These are phyloP conservation scores for Globisporangium barbulae DNA, from an alignment of 352 stramenopile genomes.

Conservation along the genomic window DNA sequence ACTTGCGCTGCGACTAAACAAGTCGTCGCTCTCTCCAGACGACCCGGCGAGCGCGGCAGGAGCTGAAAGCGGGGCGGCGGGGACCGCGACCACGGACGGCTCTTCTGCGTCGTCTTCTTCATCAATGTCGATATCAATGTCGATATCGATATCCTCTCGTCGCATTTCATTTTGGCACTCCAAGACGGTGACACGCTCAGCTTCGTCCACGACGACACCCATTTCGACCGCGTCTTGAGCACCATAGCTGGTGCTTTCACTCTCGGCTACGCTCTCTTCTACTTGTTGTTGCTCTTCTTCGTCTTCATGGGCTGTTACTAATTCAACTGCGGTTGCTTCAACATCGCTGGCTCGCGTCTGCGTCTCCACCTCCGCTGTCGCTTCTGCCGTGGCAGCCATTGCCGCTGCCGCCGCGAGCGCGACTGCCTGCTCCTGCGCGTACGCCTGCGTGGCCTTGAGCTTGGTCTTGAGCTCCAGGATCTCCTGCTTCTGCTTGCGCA, in stretches of 20 bases:
- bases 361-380: constrained; percentile 3
- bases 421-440: not conserved
- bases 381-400: not conserved
- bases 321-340: not conserved
- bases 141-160: not conserved
- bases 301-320: not conserved
- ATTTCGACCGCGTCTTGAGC: not conserved
- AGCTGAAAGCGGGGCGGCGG: constrained; percentile 15
- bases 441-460: constrained; percentile 21
- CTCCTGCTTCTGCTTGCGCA: constrained; percentile 68
- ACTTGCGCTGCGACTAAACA: not conserved
- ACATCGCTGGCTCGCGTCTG: not conserved
- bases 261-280: not conserved
- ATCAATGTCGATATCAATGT: not conserved
- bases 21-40: constrained; percentile 8
- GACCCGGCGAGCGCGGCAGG: constrained; percentile 5
- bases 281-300: not conserved
- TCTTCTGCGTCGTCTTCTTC: constrained; percentile 20
- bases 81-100: not conserved
- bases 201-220: not conserved
- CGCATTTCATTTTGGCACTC: not conserved
- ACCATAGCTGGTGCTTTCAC: not conserved
- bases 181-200: not conserved
- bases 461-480: constrained; percentile 54
- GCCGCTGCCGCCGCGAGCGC: not conserved